Conservation (phyloP, 192 early-diverging fungal genomes). For the Backusella psychrophila region DNA sequence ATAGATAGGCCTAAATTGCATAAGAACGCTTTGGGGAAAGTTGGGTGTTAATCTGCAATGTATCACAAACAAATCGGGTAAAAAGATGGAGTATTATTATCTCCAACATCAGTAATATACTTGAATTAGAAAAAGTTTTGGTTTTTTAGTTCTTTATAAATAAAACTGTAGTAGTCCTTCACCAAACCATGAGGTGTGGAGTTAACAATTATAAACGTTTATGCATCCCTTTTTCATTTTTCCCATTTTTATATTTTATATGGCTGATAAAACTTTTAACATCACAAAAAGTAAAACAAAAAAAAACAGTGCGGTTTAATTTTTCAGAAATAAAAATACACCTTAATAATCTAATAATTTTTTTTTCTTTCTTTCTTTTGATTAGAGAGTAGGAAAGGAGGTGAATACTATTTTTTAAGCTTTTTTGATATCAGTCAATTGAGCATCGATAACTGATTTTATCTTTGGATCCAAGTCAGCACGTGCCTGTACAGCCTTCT, state of each 20-base stretch:
- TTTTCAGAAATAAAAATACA: constrained; percentile 7
- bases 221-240: not conserved
- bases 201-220: not conserved
- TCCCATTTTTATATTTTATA: not conserved
- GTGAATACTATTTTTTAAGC: not conserved
- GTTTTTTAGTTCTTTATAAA: not conserved
- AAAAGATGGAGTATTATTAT: not conserved
- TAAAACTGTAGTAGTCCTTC: too few species aligned
- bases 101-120: not conserved
- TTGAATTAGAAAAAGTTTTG: not conserved
- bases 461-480: constrained; percentile 10
- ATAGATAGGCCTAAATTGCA: not conserved
- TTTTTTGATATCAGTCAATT: constrained; percentile 6
- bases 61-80: not conserved
- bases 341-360: not conserved
- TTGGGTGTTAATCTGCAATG: not conserved
- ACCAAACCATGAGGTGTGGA: too few species aligned
- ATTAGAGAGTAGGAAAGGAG: not conserved
- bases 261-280: not conserved
- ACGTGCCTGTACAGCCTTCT: constrained; percentile 36
- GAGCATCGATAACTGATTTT: not conserved
- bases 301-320: constrained; percentile 4
- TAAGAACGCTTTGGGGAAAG: not conserved
- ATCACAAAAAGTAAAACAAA: constrained; percentile 2
- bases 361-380: not conserved